These are phyloP conservation scores for Boletus sp. DNA, from an alignment of 768 basidiomycete genomes.

Conservation along the genomic window DNA sequence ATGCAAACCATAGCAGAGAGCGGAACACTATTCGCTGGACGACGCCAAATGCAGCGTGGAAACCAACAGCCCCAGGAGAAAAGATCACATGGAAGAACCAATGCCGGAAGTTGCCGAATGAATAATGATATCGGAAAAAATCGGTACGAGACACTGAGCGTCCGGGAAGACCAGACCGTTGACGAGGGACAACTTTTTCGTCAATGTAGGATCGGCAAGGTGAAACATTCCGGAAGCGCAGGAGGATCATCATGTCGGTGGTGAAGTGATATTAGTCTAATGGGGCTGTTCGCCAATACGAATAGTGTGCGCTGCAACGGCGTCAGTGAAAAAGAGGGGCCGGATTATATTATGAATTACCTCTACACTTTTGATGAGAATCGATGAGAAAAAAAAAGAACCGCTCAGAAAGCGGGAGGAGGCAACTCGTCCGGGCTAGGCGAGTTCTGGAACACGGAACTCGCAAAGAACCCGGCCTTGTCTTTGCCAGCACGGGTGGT, in stretches of 20 bases:
- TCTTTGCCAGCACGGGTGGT: constrained; percentile 27
- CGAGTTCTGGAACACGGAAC: constrained; percentile 83
- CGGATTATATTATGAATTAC: constrained; percentile 23
- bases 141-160: constrained; percentile 25
- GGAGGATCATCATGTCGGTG: constrained; percentile 29
- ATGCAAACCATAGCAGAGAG: constrained; percentile 29
- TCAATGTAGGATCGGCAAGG: constrained; percentile 14
- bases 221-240: constrained; percentile 28
- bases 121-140: constrained; percentile 42
- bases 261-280: constrained; percentile 38
- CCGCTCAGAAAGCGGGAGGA: constrained; percentile 54
- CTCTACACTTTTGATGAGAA: constrained; percentile 39
- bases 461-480: constrained; percentile 64
- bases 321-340: not conserved
- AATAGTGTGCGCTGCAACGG: constrained; percentile 36
- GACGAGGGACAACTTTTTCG: constrained; percentile 7
- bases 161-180: constrained; percentile 19
- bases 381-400: constrained; percentile 31
- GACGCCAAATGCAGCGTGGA: constrained; percentile 23
- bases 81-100: constrained; percentile 27
- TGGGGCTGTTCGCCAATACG: constrained; percentile 35
- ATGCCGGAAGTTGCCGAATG: constrained; percentile 38
- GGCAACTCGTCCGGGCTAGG: constrained; percentile 82
- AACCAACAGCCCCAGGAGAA: constrained; percentile 34
- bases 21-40: constrained; percentile 28